These are phyloP conservation scores for Cetraspora pellucida DNA, from an alignment of 192 early-diverging fungal genomes.

Conservation along the genomic window DNA sequence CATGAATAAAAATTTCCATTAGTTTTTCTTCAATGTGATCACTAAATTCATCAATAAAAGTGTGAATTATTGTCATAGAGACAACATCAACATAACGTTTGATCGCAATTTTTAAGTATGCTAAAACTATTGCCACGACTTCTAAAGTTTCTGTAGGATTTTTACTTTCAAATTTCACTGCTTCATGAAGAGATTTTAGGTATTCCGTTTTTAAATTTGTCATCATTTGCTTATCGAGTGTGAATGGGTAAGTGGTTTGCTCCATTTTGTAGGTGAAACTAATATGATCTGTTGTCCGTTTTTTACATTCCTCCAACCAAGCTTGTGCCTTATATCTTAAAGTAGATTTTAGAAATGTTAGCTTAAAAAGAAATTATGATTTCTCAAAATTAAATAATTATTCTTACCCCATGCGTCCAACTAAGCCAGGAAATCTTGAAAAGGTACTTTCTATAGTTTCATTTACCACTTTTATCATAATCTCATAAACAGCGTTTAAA, in stretches of 20 bases:
- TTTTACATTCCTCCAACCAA: slow-evolving; percentile 3
- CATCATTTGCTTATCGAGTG: slow-evolving; percentile 1
- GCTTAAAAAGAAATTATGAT: not conserved
- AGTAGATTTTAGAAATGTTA: not conserved
- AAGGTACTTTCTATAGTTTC: not conserved
- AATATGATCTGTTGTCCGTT: not conserved
- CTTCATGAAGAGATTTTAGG: not conserved
- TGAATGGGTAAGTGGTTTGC: not conserved
- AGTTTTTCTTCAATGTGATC: not conserved
- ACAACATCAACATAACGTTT: not conserved
- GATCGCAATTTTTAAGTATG: not conserved
- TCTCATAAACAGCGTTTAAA: slow-evolving; percentile 3
- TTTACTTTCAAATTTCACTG: not conserved
- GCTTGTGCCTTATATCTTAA: not conserved
- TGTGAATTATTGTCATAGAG: not conserved
- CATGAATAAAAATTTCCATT: not conserved
- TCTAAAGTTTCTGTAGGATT: slow-evolving; percentile 1
- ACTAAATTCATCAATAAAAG: not conserved
- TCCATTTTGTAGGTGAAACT: not conserved
- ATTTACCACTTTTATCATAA: not conserved
- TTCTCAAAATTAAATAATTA: not conserved
- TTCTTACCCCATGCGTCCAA: not conserved
- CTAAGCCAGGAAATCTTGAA: not conserved
- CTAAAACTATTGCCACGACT: not conserved
- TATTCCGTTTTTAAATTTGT: not conserved